phyloP scores from a whole-genome alignment of 805 yeast species.

The Sporopachydermia lactativora region DNA sequence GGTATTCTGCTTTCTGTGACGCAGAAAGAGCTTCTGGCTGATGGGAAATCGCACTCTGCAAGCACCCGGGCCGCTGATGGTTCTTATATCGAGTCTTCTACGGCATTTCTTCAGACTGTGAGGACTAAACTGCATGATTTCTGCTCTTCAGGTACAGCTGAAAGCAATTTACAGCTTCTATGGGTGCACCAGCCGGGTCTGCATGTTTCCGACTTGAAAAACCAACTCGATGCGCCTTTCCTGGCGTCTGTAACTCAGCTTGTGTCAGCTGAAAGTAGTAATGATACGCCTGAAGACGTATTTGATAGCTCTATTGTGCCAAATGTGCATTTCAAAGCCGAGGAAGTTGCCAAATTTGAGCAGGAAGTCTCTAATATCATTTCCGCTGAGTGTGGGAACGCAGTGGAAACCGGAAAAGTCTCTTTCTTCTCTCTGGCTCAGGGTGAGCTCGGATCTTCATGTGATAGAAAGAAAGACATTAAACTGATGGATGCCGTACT shows the following conservation, averaged over 20 bases:
- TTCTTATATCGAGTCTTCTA: not conserved
- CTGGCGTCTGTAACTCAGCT: not conserved
- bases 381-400: not conserved
- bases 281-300: not conserved
- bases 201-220: constrained; percentile 14
- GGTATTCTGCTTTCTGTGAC: not conserved
- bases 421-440: not conserved
- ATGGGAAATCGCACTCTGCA: not conserved
- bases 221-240: constrained; percentile 10
- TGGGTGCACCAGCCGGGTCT: constrained; percentile 29
- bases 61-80: too few species aligned
- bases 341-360: not conserved
- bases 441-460: not conserved
- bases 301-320: not conserved
- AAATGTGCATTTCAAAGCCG: not conserved
- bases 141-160: not conserved
- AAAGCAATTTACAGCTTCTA: not conserved
- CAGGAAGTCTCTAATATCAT: not conserved
- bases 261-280: not conserved
- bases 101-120: not conserved
- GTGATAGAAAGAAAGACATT: not conserved
- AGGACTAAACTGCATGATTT: not conserved
- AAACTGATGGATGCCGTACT: not conserved
- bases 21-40: not conserved
- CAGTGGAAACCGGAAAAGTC: not conserved